Base-by-base conservation (phyloP, 1,139 yeast genomes). In the Nakaseomyces sp. region DNA sequence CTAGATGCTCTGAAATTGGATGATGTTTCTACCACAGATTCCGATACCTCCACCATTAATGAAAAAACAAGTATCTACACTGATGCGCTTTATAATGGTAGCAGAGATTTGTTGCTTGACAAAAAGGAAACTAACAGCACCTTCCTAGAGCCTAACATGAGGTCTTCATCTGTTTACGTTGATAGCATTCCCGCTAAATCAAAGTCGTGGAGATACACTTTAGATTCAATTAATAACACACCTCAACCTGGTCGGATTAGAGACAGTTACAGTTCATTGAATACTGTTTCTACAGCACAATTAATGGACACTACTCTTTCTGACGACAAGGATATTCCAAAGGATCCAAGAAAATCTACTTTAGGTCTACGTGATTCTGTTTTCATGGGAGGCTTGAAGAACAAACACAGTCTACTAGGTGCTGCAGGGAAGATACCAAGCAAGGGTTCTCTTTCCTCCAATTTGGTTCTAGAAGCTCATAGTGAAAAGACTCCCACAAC, bases 211-310 rank as follows among this genome's bases (percentile, higher is more conserved):
- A 72, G 96, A 60, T 72, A 70, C 48, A 37, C 40, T 2, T n/a
- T 37, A 12, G 32, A 16, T 16, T 37, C 40, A 13, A 17, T 17
- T 1, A 37, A 25, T n/a, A 25, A 24, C 17, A 28, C 19, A 12
- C 28, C 31, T 5, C 26, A 20, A 12, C 33, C 68, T 61, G 37
- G 58, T 57, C 30, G 51, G 65, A 41, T 45, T 37, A 73, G 83
- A 53, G 77, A 76, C 41, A 83, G 93, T 16, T 71, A 77, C 47
- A 76, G 75, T 28, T 84, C 96, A 0, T 58, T 84, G 50, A 89
- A 91, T 29, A 87, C 96, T 0, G 91, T 88, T 22, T 81, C 91
- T 41, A 85, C 96, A 0, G 88, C 81, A 46, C 93, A 87, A 61
- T 70, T 88, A 40, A 74, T 87, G 57, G 82, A 88, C 8, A 87